Evolutionary conservation across 2,329 filamentous ascomycete genomes (phyloP), one percentile per base, ranked within the genome.

Genomic region (Claviceps sp.): DNA sequence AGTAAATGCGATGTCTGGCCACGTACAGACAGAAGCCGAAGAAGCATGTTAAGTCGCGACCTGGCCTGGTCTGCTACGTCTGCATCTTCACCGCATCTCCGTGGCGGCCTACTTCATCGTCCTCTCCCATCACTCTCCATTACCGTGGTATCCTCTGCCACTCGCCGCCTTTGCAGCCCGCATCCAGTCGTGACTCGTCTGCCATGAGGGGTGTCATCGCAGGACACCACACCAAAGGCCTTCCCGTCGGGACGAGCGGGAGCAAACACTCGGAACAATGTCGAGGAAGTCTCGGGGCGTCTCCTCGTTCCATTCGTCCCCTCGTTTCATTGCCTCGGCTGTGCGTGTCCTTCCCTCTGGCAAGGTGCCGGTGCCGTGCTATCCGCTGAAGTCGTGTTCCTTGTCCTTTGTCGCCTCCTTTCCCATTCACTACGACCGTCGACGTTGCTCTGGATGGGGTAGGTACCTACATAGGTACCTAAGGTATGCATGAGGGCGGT

Each of bases 191-290:
- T 22, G 22, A 22, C 22, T 44, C 42, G 13, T 44, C 20, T 22
- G 13, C n/a, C 26, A 54, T 54, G 49, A 54, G 47, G 54, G 66
- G 67, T 46, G 61, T 71, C 49, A 59, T 62, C 49, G 67, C 68
- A 52, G 67, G 66, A 49, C 64, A 49, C 63, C 65, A 63, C 61
- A 50, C 59, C 62, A 37, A 49, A 48, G 48, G 51, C 49, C 11
- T 58, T 56, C 49, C 58, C 59, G n/a, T 57, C 57, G 47, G 62
- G 62, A 44, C 59, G 66, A 55, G 54, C 61, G 50, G 59, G 65
- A 49, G 62, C 60, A 50, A 67, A 72, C 48, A 72, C 69, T 13
- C 72, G 65, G 64, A 70, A 61, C 56, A 69, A 71, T 52, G 69
- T 69, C 60, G 68, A 65, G 65, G 67, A 70, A 60, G 63, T 54